Percentiles rank a stretch among this genome's conserved stretches.
These are phyloP conservation scores for Urochloa ruziziensis DNA, from an alignment of 176 grass and related monocot genomes.

Conservation along the genomic window DNA sequence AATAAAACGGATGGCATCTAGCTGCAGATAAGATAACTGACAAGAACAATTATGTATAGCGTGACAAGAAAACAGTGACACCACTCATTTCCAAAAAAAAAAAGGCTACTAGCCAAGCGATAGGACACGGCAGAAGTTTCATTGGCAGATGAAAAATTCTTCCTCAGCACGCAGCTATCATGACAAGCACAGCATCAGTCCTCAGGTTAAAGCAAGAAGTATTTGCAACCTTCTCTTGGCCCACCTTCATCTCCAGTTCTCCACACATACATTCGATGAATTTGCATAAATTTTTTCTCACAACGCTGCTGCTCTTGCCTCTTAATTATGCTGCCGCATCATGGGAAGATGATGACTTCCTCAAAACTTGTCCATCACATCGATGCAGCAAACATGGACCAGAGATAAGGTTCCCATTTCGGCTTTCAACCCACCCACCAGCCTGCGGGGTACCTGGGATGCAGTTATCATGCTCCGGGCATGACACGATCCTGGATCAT, in stretches of 20 bases:
- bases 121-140: background rate
- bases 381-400: slow-evolving; percentile 38
- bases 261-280: background rate
- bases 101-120: too few relatives aligned
- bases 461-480: slow-evolving; percentile 45
- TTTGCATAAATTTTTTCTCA: background rate
- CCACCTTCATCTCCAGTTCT: slow-evolving; percentile 7
- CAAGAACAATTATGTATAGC: too few relatives aligned
- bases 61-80: too few relatives aligned
- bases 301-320: background rate
- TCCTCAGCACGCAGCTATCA: background rate
- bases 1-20: background rate
- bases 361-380: slow-evolving; percentile 13
- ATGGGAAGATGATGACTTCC: slow-evolving; percentile 25
- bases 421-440: background rate
- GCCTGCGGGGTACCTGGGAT: slow-evolving; percentile 37
- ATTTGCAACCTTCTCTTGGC: background rate
- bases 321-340: background rate
- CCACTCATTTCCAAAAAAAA: background rate
- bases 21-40: too few relatives aligned
- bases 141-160: background rate
- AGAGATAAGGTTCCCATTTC: slow-evolving; percentile 42
- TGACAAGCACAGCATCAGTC: background rate
- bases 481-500: slow-evolving; percentile 40
- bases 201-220: background rate